These are phyloP conservation scores for Eimeria sp. DNA, from an alignment of 169 alveolate species.

Conservation along the genomic window DNA sequence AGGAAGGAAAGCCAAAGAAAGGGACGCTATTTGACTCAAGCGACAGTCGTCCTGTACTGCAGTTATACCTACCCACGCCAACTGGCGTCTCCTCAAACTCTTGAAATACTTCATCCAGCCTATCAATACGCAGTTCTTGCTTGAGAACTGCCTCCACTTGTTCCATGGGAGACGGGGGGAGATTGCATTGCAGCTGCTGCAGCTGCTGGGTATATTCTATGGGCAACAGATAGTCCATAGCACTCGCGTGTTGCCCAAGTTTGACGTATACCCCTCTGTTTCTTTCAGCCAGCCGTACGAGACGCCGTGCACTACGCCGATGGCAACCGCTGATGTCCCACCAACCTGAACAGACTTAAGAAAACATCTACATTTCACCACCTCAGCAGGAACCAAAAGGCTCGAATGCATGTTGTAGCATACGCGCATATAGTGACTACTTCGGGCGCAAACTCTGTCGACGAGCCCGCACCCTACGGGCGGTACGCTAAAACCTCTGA, in stretches of 20 bases:
- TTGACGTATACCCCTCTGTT: slow-evolving; percentile 90
- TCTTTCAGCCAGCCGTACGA: slow-evolving; percentile 73
- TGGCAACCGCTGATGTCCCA: slow-evolving; percentile 79
- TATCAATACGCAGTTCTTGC: slow-evolving; percentile 81
- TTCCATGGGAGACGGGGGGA: slow-evolving; percentile 83
- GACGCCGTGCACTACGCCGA: slow-evolving; percentile 80
- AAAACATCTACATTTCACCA: neutral
- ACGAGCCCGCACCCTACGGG: neutral
- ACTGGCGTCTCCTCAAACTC: slow-evolving; percentile 88
- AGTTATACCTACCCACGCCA: slow-evolving; percentile 82
- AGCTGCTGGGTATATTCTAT: slow-evolving; percentile 87
- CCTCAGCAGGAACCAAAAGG: neutral
- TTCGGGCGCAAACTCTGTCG: neutral
- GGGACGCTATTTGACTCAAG: neutral
- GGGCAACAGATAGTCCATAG: slow-evolving; percentile 87
- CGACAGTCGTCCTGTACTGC: neutral
- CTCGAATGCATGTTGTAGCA: neutral
- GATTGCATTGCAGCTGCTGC: slow-evolving; percentile 83
- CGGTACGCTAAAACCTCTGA: neutral
- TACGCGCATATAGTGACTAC: neutral
- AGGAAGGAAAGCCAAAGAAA: neutral
- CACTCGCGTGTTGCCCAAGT: slow-evolving; percentile 88
- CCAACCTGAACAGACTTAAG: slow-evolving; percentile 24
- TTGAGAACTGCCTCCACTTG: slow-evolving; percentile 86
- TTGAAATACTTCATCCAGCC: slow-evolving; percentile 84